Conservation (phyloP, 352 stramenopile genomes). For the Phytopythium aichiense region DNA sequence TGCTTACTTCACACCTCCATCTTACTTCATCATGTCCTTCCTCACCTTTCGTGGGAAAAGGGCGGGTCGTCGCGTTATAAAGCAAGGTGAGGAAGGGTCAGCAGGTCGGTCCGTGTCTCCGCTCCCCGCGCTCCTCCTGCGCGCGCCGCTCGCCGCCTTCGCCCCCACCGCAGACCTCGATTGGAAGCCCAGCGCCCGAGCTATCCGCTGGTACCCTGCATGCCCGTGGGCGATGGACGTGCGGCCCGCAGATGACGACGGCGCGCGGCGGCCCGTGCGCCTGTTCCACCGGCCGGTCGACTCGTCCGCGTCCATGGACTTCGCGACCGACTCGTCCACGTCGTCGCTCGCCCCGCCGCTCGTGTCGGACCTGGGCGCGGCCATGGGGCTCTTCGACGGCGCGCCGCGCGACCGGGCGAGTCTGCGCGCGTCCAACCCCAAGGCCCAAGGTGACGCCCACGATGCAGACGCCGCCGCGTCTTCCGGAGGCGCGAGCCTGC, state of each 20-base stretch:
- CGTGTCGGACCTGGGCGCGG: slow-evolving; percentile 15
- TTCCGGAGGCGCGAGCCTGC: slow-evolving; percentile 10
- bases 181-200: background rate
- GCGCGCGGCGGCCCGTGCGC: background rate
- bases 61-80: background rate
- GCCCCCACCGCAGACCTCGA: background rate
- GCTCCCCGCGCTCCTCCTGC: no score
- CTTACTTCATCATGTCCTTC: no score
- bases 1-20: background rate
- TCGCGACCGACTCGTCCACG: slow-evolving; percentile 17
- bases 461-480: slow-evolving; percentile 8
- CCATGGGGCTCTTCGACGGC: slow-evolving; percentile 12
- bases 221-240: slow-evolving; percentile 1
- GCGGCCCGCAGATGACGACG: slow-evolving; percentile 2
- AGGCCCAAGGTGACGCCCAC: slow-evolving; percentile 17
- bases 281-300: background rate
- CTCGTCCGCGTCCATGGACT: slow-evolving; percentile 10
- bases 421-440: slow-evolving; percentile 1
- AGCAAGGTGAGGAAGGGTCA: background rate
- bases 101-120: no score
- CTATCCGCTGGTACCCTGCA: background rate
- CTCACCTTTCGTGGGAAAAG: background rate
- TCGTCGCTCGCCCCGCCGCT: slow-evolving; percentile 18
- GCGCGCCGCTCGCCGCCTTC: background rate
- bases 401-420: background rate